Evolutionary conservation across 345 rosid species (phyloP).

Genomic region (Melaleuca quinquenervia): DNA sequence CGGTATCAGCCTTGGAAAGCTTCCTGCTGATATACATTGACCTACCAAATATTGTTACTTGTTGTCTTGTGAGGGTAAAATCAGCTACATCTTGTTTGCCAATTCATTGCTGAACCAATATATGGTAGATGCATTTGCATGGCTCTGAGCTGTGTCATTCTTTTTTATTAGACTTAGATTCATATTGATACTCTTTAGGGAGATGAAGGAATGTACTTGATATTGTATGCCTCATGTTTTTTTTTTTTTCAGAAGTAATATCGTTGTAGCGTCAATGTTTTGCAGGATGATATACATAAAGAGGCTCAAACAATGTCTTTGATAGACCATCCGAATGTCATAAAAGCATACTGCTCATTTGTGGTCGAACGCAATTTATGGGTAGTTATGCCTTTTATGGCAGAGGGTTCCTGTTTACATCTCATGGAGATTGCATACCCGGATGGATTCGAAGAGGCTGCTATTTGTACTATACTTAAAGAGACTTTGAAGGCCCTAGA

Average conservation of each 20-base stretch:
- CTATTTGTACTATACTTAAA: conserved; percentile 76
- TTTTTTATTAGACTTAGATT: background rate
- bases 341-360: conserved; percentile 83
- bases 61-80: background rate
- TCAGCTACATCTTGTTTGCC: background rate
- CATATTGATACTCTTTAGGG: background rate
- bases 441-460: conserved; percentile 93
- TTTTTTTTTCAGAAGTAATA: background rate
- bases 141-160: background rate
- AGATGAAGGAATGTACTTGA: background rate
- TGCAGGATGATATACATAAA: conserved; percentile 86
- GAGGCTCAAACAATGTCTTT: conserved; percentile 97
- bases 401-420: conserved; percentile 95
- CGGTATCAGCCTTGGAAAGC: background rate
- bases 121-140: background rate
- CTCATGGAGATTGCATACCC: conserved; percentile 90
- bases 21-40: background rate
- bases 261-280: background rate
- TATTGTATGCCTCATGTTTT: background rate
- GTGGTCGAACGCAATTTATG: conserved; percentile 77
- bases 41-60: background rate
- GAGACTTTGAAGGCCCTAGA: conserved; percentile 96
- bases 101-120: background rate
- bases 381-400: conserved; percentile 99
- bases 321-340: conserved; percentile 94